Evolutionary conservation across 148 eudicot genomes (phyloP).

Genomic region (Rheum nobile): DNA sequence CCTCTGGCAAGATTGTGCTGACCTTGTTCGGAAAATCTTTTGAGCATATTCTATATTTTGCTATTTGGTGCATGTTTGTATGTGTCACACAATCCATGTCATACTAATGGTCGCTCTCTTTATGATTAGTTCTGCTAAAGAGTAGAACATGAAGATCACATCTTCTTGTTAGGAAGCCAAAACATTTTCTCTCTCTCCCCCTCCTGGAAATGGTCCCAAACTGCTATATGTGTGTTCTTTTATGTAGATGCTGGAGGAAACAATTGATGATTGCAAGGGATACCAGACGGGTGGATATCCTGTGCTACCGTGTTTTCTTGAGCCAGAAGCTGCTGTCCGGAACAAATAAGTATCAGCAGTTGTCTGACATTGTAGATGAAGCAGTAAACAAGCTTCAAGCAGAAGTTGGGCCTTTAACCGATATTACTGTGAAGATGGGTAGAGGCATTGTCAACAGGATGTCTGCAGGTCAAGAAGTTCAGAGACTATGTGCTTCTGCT

Average conservation of each 20-base stretch:
- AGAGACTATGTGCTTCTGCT: conserved; percentile 56
- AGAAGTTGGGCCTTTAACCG: conserved; percentile 73
- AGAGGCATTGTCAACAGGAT: conserved; percentile 87
- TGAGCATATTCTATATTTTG: too few relatives aligned
- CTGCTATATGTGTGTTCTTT: too few relatives aligned
- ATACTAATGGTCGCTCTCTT: too few relatives aligned
- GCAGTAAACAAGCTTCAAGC: conserved; percentile 62
- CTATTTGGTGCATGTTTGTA: too few relatives aligned
- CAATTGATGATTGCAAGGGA: conserved; percentile 66
- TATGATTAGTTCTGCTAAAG: too few relatives aligned
- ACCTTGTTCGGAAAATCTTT: too few relatives aligned
- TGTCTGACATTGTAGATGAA: conserved; percentile 41
- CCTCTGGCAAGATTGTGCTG: too few relatives aligned
- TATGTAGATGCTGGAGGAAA: conserved; percentile 65
- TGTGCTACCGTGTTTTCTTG: conserved; percentile 70
- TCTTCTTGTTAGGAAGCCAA: too few relatives aligned
- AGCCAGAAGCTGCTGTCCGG: conserved; percentile 58
- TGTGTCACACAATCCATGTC: too few relatives aligned
- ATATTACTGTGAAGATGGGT: conserved; percentile 58
- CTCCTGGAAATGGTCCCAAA: too few relatives aligned
- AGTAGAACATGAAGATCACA: too few relatives aligned
- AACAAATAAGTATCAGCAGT: conserved; percentile 37
- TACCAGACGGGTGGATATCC: conserved; percentile 71
- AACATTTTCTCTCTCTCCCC: too few relatives aligned
- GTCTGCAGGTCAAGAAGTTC: conserved; percentile 64